A percentile compares a stretch with the other conserved stretches of the same genome.
phyloP scores from a whole-genome alignment of 441 rosid species.

The Gossypium schwendimanii region DNA sequence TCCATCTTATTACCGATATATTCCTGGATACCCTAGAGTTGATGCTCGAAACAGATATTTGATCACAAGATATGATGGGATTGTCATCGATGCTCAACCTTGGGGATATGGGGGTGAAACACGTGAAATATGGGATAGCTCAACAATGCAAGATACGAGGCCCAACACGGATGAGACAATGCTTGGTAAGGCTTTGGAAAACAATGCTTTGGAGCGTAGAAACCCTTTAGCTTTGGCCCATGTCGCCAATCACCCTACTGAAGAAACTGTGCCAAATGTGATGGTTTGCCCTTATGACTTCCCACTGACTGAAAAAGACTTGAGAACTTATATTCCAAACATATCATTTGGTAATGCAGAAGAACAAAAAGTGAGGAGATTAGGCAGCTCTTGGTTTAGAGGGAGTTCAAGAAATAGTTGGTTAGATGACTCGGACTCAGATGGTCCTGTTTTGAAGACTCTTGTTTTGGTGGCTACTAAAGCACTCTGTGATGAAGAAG shows the following conservation, averaged over 20 bases:
- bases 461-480: constrained; percentile 73
- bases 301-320: constrained; percentile 47
- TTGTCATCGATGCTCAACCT: constrained; percentile 69
- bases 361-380: constrained; percentile 49
- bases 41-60: constrained; percentile 55
- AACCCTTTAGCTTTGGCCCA: constrained; percentile 84
- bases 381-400: constrained; percentile 64
- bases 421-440: constrained; percentile 11
- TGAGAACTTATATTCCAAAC: constrained; percentile 76
- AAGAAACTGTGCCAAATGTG: constrained; percentile 68
- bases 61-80: constrained; percentile 75
- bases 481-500: constrained; percentile 59
- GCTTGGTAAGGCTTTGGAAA: constrained; percentile 62
- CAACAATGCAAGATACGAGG: constrained; percentile 22
- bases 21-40: constrained; percentile 71
- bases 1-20: constrained; percentile 62
- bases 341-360: constrained; percentile 37
- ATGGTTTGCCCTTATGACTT: constrained; percentile 80
- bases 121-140: constrained; percentile 52
- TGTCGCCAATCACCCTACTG: constrained; percentile 59
- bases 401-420: constrained; percentile 18
- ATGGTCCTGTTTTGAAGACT: constrained; percentile 43
- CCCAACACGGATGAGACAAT: constrained; percentile 14
- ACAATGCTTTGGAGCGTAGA: constrained; percentile 48
- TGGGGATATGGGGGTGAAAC: constrained; percentile 73